phyloP scores from a whole-genome alignment of 2,329 filamentous ascomycete species.

The Boeremia lycopersici region DNA sequence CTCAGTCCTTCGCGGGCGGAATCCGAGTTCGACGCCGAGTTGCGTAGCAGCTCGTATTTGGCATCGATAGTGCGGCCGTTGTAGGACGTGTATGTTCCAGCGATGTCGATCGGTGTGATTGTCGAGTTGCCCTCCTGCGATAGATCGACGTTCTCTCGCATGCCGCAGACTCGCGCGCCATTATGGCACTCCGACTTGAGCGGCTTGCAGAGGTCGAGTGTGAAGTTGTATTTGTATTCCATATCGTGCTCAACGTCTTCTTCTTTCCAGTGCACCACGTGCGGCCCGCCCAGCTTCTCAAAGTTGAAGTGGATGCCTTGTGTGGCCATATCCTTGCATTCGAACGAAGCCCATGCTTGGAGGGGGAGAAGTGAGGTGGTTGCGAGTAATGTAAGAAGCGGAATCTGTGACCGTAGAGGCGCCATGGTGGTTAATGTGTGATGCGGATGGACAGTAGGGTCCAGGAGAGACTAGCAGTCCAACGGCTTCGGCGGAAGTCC shows the following conservation, averaged over 20 bases:
- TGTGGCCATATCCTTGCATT: constrained; percentile 67
- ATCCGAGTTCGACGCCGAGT: constrained; percentile 68
- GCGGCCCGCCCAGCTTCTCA: constrained; percentile 67
- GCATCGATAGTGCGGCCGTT: constrained; percentile 65
- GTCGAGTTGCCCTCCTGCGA: constrained; percentile 58
- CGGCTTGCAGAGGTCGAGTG: constrained; percentile 74
- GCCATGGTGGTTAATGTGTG: constrained; percentile 33
- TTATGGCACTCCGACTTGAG: constrained; percentile 71
- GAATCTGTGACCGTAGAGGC: constrained; percentile 28
- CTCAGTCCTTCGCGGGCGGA: constrained; percentile 73
- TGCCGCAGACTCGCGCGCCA: constrained; percentile 78
- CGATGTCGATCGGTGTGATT: constrained; percentile 71
- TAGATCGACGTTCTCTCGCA: constrained; percentile 63
- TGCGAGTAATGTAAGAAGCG: constrained; percentile 34
- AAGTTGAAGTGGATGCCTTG: constrained; percentile 69
- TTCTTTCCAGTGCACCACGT: constrained; percentile 66
- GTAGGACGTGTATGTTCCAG: constrained; percentile 69
- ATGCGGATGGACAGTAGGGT: constrained; percentile 8
- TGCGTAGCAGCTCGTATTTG: constrained; percentile 69
- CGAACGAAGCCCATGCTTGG: constrained; percentile 50
- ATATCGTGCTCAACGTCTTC: constrained; percentile 53
- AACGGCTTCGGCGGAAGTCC: constrained; percentile 1
- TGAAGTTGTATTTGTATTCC: constrained; percentile 78
- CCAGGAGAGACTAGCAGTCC: constrained; percentile 1
- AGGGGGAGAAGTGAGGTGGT: constrained; percentile 34